Conservation (phyloP, 345 rosid species). For the Lagerstroemia speciosa region DNA sequence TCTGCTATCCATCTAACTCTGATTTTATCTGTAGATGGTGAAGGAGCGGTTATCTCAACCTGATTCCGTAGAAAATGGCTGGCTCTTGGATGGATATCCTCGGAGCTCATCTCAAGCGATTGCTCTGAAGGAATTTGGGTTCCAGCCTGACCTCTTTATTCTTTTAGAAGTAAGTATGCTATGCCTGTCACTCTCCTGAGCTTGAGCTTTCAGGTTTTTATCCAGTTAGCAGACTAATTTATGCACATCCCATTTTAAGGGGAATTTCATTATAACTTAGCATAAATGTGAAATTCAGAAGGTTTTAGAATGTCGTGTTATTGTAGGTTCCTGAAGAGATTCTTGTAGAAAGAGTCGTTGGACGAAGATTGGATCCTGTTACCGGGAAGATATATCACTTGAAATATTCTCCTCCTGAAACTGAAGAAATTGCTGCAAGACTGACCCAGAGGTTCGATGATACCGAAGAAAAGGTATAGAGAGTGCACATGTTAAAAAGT, state of each 20-base stretch:
- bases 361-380: conserved; percentile 85
- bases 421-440: conserved; percentile 73
- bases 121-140: conserved; percentile 57
- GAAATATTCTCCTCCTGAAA: conserved; percentile 86
- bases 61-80: conserved; percentile 71
- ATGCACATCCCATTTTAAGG: not conserved
- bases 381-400: conserved; percentile 93
- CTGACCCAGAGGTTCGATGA: conserved; percentile 90
- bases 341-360: conserved; percentile 87
- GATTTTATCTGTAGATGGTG: conserved; percentile 52
- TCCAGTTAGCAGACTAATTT: not conserved
- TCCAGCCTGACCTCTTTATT: conserved; percentile 79
- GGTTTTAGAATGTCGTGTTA: conserved; percentile 2
- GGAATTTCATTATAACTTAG: too few relatives aligned
- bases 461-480: conserved; percentile 79
- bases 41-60: conserved; percentile 64
- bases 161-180: conserved; percentile 57
- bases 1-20: not conserved
- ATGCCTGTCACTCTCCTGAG: not conserved
- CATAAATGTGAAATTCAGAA: not conserved
- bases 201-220: not conserved
- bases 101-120: conserved; percentile 83
- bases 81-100: conserved; percentile 98
- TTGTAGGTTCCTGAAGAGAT: conserved; percentile 81
- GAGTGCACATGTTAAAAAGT: not conserved